These are phyloP conservation scores for Bertia moriformis DNA, from an alignment of 2,329 filamentous ascomycete genomes.

Conservation along the genomic window DNA sequence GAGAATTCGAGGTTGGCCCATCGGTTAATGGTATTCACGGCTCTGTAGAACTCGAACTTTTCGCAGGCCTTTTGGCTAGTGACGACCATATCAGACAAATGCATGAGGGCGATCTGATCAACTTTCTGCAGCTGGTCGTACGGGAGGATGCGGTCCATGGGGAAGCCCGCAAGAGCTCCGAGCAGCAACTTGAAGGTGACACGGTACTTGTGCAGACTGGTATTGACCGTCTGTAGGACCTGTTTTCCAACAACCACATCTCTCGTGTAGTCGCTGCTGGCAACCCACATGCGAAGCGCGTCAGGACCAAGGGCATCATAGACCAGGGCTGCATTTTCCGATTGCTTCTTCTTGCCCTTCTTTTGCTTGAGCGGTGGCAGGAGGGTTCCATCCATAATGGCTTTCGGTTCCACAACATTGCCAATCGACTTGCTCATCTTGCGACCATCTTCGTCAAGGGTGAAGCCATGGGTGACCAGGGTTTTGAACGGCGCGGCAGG, in stretches of 20 bases:
- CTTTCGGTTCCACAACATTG: constrained; percentile 65
- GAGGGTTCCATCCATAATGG: constrained; percentile 75
- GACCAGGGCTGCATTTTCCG: constrained; percentile 11
- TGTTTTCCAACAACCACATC: constrained; percentile 72
- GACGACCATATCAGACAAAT: constrained; percentile 51
- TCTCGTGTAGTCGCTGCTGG: constrained; percentile 77
- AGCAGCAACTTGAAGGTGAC: constrained; percentile 83
- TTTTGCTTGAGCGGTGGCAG: constrained; percentile 49
- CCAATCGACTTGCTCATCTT: constrained; percentile 98
- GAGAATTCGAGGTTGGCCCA: constrained; percentile 77
- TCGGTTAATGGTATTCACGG: constrained; percentile 56
- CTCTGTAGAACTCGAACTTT: constrained; percentile 72
- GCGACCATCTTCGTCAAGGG: constrained; percentile 73
- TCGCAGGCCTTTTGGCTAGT: constrained; percentile 52
- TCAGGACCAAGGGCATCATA: constrained; percentile 72
- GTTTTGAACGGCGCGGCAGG: constrained; percentile 61
- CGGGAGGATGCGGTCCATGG: constrained; percentile 23
- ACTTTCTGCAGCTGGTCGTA: constrained; percentile 29
- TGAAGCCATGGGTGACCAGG: constrained; percentile 91
- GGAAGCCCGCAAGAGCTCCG: constrained; percentile 50
- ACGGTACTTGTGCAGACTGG: constrained; percentile 70
- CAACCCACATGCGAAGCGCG: constrained; percentile 78
- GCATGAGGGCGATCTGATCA: constrained; percentile 65
- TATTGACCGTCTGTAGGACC: constrained; percentile 64
- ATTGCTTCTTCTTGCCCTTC: constrained; percentile 39